Evolutionary conservation across 106 monocot genomes (phyloP).

Genomic region (Cymbidium sinense): DNA sequence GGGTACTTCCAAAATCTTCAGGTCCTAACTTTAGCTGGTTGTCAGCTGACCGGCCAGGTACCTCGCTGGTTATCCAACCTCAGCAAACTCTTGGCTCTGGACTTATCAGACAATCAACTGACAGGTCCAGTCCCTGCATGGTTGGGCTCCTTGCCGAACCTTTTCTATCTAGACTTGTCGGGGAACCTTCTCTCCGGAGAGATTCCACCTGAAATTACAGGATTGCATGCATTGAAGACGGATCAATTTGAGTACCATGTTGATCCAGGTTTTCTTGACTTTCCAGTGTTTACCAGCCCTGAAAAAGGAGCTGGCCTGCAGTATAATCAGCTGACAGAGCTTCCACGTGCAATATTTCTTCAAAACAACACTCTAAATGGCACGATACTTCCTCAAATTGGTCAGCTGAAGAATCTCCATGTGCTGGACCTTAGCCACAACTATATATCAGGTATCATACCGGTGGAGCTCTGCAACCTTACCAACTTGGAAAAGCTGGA

Average conservation of each 20-base stretch:
- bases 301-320: not conserved
- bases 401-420: conserved; percentile 3
- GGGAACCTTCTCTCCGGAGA: conserved; percentile 16
- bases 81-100: conserved; percentile 8
- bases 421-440: conserved; percentile 3
- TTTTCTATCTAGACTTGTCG: conserved; percentile 4
- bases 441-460: conserved; percentile 9
- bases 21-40: not conserved
- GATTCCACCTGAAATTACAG: conserved; percentile 7
- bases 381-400: not conserved
- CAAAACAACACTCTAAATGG: not conserved
- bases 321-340: conserved; percentile 4
- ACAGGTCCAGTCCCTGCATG: conserved; percentile 11
- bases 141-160: conserved; percentile 8
- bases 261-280: conserved; percentile 6
- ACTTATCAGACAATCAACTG: conserved; percentile 4
- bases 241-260: conserved; percentile 3
- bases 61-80: conserved; percentile 13
- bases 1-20: conserved; percentile 8
- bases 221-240: conserved; percentile 2
- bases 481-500: conserved; percentile 8
- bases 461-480: conserved; percentile 9
- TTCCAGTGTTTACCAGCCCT: not conserved
- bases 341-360: conserved; percentile 4
- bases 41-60: not conserved